These are phyloP conservation scores for Nitzschia inconspicua DNA, from an alignment of 108 stramenopile species.

Conservation along the genomic window DNA sequence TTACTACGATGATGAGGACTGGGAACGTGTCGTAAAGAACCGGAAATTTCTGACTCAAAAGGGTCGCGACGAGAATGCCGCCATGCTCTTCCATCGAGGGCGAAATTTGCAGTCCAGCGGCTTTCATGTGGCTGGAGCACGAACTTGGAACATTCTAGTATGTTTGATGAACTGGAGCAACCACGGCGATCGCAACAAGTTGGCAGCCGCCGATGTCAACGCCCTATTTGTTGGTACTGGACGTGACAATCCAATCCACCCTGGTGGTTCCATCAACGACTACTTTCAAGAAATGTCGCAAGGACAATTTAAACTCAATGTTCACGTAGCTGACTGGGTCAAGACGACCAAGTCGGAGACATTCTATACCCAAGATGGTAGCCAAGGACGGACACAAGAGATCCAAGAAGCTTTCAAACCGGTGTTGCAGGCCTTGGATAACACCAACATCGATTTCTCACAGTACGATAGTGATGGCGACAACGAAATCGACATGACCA, in stretches of 20 bases:
- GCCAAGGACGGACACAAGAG: conserved; percentile 2
- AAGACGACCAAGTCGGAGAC: conserved; percentile 10
- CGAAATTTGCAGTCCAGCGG: no score
- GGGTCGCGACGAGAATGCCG: no score
- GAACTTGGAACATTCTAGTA: conserved; percentile 26
- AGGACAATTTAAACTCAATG: conserved; percentile 8
- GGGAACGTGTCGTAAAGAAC: no score
- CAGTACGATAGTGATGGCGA: conserved; percentile 5
- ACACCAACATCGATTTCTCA: not conserved
- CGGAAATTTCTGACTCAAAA: no score
- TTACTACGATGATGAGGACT: no score
- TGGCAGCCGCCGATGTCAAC: conserved; percentile 21
- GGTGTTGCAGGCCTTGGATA: conserved; percentile 8
- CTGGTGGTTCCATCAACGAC: conserved; percentile 16
- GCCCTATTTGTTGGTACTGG: conserved; percentile 23
- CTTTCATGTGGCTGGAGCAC: no score
- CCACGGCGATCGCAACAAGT: conserved; percentile 17
- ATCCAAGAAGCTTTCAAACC: conserved; percentile 10
- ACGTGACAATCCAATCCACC: not conserved
- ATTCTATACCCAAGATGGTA: conserved; percentile 7
- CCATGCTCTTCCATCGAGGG: no score
- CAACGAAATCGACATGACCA: not conserved
- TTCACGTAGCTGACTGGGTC: conserved; percentile 21
- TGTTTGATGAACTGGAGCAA: conserved; percentile 20
- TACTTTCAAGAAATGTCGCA: conserved; percentile 29